Base-by-base conservation (phyloP, 192 early-diverging fungal genomes). In the Coemansia guatemalensis region DNA sequence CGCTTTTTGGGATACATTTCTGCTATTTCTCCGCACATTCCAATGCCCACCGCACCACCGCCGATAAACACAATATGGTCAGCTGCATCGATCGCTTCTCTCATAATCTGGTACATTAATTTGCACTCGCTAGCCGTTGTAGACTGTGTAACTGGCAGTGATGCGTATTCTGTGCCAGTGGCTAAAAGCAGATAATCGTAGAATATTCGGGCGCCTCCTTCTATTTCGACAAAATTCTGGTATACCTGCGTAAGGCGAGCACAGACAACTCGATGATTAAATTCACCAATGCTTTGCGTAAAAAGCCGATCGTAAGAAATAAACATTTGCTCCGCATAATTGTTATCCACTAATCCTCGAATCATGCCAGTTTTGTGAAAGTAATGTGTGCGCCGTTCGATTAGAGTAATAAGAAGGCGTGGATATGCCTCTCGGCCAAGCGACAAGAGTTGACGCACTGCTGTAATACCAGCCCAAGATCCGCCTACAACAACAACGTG, bases 121-220 rank as follows among this genome's bases (percentile, higher is more conserved):
- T 62, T 60, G 22, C 78, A 69, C 24, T 81, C 78, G 3, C 62
- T 56, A 0, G 71, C 73, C 6, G 76, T 76, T 0, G 60, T 53
- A 3, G 84, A 73, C 24, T 68, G 52, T 18, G 82, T 85, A 22
- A 88, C 82, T 22, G 74, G 74, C 2, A 87, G 78, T 0, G 67
- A 64, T 7, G 84, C 77, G 60, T 88, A 83, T 21, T 57, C 59
- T 18, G 84, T 76, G 1, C 90, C 90, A 2, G 89, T 92, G 12
- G 86, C 84, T 26, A 92, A 56, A n/a, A 87, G 67, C 53, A 88
- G 59, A 71, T 89, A 92, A 65, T 92, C 85, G 50, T 87, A 92
- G 22, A 79, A 56, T 22, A 90, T 55, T 14, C 75, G 56, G 1
- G 71, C 72, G 2, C 85, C 84, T 23, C 76, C 77, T 24, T 65